A percentile compares a stretch with the other conserved stretches of the same genome.
Conservation (phyloP, 768 basidiomycete species). For the Boletellus ananas region DNA sequence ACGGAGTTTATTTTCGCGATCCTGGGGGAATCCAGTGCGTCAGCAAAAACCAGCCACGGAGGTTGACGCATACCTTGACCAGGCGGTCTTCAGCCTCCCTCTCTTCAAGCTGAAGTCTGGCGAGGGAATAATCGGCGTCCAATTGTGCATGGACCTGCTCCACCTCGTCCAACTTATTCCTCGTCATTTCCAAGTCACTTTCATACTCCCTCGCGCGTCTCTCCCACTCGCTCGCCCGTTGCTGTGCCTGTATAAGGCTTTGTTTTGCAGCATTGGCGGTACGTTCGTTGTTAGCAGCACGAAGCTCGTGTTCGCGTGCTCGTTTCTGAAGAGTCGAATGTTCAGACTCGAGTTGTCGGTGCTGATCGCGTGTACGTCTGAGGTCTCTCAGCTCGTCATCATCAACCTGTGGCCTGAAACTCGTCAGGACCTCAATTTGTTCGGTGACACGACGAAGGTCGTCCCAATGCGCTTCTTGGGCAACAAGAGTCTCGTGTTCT, state of each 20-base stretch:
- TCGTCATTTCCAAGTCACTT: slow-evolving; percentile 54
- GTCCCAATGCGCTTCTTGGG: slow-evolving; percentile 78
- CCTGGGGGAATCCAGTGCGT: slow-evolving; percentile 38
- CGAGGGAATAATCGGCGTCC: slow-evolving; percentile 65
- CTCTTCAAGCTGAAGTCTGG: slow-evolving; percentile 72
- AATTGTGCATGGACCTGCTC: slow-evolving; percentile 64
- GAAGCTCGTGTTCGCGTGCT: slow-evolving; percentile 66
- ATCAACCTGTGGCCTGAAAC: slow-evolving; percentile 57
- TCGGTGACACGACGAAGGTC: slow-evolving; percentile 64
- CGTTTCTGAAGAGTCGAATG: slow-evolving; percentile 65
- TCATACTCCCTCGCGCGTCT: slow-evolving; percentile 70
- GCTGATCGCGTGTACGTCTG: slow-evolving; percentile 57
- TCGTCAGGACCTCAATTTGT: slow-evolving; percentile 67
- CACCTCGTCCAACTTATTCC: slow-evolving; percentile 59
- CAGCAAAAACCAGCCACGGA: neutral
- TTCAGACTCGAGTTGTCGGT: slow-evolving; percentile 61
- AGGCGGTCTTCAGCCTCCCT: slow-evolving; percentile 67
- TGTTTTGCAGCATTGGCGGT: slow-evolving; percentile 54
- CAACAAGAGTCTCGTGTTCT: slow-evolving; percentile 54
- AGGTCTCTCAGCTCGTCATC: slow-evolving; percentile 74
- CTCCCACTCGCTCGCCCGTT: slow-evolving; percentile 81
- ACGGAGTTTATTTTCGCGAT: slow-evolving; percentile 64
- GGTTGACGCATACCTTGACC: slow-evolving; percentile 46
- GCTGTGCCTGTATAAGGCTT: slow-evolving; percentile 66
- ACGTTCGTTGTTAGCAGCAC: slow-evolving; percentile 57